phyloP scores from a whole-genome alignment of 345 rosid species.

The Pelargonium nanum region DNA sequence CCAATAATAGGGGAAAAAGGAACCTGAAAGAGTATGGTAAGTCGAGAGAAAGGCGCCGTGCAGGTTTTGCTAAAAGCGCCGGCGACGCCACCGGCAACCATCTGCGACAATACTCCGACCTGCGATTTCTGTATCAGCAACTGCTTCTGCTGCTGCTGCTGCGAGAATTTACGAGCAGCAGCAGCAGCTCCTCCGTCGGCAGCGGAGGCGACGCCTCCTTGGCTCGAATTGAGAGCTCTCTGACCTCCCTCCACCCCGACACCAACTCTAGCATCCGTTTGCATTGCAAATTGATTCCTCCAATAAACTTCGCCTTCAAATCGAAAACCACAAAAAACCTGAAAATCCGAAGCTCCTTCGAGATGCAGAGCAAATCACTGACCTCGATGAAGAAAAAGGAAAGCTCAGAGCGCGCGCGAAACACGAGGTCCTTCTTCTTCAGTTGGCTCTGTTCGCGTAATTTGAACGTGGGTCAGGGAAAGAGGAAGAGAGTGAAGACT shows the following conservation, averaged over 20 bases:
- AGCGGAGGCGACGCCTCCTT: conserved; percentile 37
- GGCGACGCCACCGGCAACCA: conserved; percentile 83
- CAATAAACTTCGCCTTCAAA: not conserved
- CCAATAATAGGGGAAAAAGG: not conserved
- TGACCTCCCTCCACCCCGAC: conserved; percentile 67
- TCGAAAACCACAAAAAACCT: too few relatives aligned
- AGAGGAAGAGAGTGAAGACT: not conserved
- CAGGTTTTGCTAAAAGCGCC: conserved; percentile 97
- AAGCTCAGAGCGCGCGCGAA: conserved; percentile 1
- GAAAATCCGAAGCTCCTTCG: not conserved
- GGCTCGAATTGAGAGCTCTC: conserved; percentile 51
- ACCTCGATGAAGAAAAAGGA: not conserved
- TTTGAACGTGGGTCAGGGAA: not conserved
- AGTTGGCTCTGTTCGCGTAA: not conserved
- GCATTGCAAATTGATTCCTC: conserved; percentile 13
- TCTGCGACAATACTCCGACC: conserved; percentile 42
- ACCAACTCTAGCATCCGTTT: conserved; percentile 75
- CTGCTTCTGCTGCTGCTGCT: conserved; percentile 15
- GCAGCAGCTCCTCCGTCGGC: conserved; percentile 24
- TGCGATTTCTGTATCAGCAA: conserved; percentile 29
- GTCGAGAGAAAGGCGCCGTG: conserved; percentile 95
- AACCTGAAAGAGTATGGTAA: conserved; percentile 93
- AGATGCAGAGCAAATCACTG: not conserved
- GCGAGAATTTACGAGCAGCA: not conserved
- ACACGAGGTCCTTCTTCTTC: not conserved